Evolutionary conservation across 805 yeast species (phyloP), one percentile per base, ranked within the genome.

Genomic region (Spathaspora hagerdaliae): DNA sequence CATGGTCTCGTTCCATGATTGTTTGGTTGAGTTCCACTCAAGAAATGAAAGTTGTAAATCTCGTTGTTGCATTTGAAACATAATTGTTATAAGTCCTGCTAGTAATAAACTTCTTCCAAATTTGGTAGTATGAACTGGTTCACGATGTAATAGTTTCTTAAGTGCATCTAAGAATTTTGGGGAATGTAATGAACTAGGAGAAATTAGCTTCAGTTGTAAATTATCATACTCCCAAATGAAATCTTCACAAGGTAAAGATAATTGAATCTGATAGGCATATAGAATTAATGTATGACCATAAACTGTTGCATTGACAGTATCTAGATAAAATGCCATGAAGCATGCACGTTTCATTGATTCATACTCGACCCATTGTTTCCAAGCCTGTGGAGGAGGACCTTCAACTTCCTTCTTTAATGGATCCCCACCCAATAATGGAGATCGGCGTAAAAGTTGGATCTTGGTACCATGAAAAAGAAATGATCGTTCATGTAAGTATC

Each of bases 391-490:
- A 5, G 57, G 54, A 2, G 53, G 52, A 10, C 51, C 54, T 13
- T 65, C 68, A 11, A 57, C 60, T 11, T 52, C 57, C 19, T 58
- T 56, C 46, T 61, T 64, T 32, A 60, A 54, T 0, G 74, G 74
- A 43, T 69, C 74, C 11, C 75, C 74, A 7, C 74, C 77, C 11
- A 70, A 50, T 10, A 69, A 43, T n/a, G 61, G 61, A 13, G 56
- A 49, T 38, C 63, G 45, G 36, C 63, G 42, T 7, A 60, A 46
- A 10, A 62, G 37, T 43, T 61, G 64, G 13, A 61, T 57, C 46
- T 62, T 62, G n/a, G 94, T 82, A 5, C 94, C 96, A 60, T 87
- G 96, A 56, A 87, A 94, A n/a, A 88, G 67, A 60, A 83, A 88
- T 0, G 87, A 83, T 39, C 96, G 63, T 59, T 87, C 96, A 60